Evolutionary conservation across 768 basidiomycete species (phyloP).

Genomic region (Amanita exitialis): DNA sequence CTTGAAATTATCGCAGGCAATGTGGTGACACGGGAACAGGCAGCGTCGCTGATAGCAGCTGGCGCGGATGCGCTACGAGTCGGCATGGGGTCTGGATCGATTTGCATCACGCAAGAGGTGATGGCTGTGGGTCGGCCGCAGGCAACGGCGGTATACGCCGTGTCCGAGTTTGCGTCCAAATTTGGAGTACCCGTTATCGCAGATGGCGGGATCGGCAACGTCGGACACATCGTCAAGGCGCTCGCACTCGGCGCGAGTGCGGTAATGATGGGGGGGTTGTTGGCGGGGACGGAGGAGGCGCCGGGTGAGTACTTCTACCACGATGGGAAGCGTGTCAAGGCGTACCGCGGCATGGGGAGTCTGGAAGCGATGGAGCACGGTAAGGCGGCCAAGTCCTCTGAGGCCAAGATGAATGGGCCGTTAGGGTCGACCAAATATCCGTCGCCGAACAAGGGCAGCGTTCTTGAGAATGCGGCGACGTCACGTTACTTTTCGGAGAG

Average conservation of each 20-base stretch:
- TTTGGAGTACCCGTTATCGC: constrained; percentile 97
- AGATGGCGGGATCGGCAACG: constrained; percentile 91
- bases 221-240: constrained; percentile 97
- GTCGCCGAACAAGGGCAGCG: constrained; percentile 32
- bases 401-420: constrained; percentile 8
- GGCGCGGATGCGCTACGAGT: constrained; percentile 94
- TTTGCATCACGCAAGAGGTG: constrained; percentile 99
- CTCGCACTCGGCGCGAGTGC: constrained; percentile 88
- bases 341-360: constrained; percentile 97
- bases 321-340: constrained; percentile 97
- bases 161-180: constrained; percentile 84
- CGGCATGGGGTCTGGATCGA: constrained; percentile 97
- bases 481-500: constrained; percentile 92
- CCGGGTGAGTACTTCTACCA: constrained; percentile 99
- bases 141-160: constrained; percentile 95
- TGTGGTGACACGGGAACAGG: constrained; percentile 96
- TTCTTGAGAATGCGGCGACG: constrained; percentile 88
- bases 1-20: constrained; percentile 96
- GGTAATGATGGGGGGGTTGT: constrained; percentile 97
- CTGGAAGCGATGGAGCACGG: constrained; percentile 89
- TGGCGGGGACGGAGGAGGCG: constrained; percentile 94
- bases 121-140: constrained; percentile 99
- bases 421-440: constrained; percentile 32
- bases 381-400: constrained; percentile 20
- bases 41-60: constrained; percentile 84